A percentile compares a stretch with the other conserved stretches of the same genome.
phyloP scores from a whole-genome alignment of 805 yeast species.

The Wickerhamomyces mucosus region DNA sequence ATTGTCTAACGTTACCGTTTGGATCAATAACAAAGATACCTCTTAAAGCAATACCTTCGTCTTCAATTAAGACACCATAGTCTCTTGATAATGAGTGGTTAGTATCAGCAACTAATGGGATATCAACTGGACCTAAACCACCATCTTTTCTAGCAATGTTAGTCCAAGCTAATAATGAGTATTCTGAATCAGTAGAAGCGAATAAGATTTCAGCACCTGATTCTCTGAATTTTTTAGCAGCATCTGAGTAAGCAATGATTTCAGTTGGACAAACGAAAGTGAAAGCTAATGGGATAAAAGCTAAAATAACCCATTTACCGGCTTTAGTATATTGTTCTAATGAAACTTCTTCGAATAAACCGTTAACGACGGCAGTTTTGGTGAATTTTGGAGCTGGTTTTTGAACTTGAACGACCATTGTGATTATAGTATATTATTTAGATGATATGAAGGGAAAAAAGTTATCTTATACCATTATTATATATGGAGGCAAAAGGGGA shows the following conservation, averaged over 20 bases:
- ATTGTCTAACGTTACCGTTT: conserved; percentile 87
- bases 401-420: conserved; percentile 86
- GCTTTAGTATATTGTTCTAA: conserved; percentile 73
- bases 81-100: conserved; percentile 91
- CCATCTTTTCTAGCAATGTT: conserved; percentile 94
- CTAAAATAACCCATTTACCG: conserved; percentile 97
- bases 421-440: conserved; percentile 6
- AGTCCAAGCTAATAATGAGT: conserved; percentile 97
- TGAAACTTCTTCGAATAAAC: conserved; percentile 89
- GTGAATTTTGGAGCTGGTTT: conserved; percentile 94
- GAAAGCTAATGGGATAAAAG: conserved; percentile 98
- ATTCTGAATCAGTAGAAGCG: conserved; percentile 98
- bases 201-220: conserved; percentile 84
- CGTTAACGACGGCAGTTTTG: conserved; percentile 96
- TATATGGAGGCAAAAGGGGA: not conserved
- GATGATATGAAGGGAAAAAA: not conserved
- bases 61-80: conserved; percentile 96
- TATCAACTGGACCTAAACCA: conserved; percentile 92
- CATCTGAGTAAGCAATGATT: conserved; percentile 97
- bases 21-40: conserved; percentile 98
- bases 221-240: conserved; percentile 79
- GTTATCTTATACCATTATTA: not conserved
- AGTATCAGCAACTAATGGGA: conserved; percentile 94
- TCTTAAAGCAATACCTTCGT: conserved; percentile 94
- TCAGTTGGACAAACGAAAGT: conserved; percentile 99